Evolutionary conservation across 2,329 filamentous ascomycete genomes (phyloP), one percentile per base, ranked within the genome.

Genomic region (Fusarium drepaniforme): DNA sequence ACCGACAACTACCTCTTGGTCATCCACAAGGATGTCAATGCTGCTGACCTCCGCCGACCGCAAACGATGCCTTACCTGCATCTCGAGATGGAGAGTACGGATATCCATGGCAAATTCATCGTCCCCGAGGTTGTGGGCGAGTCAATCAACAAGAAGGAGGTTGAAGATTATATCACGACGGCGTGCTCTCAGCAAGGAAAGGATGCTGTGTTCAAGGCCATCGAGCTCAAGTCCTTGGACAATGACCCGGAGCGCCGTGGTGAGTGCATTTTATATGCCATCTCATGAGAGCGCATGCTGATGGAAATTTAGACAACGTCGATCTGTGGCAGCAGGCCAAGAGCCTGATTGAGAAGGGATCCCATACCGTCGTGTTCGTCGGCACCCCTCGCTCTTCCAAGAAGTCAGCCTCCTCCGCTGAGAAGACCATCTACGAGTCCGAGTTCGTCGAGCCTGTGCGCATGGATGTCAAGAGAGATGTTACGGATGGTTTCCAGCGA

Each of bases 1-100:
- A 95, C 93, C 23, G 88, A 91, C 61, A 89, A 89, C 77, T 98
- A 98, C 84, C 85, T 97, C 67, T 82, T 98, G 75, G 89, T 97
- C 71, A 90, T 91, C 35, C 95, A 98, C 81, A 92, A 93, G 13
- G 93, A 93, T 75, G 88, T 95, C 67, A 91, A 92, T 76, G 89
- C 91, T 49, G 86, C 87, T 72, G 94, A 97, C 82, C 91, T 96
- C 78, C 84, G 85, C 75, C 84, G 85, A 68, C 79, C 77, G 81
- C 84, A 83, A 80, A 76, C 90, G 86, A 80, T 89, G 86, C 84
- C 88, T 85, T 85, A 88, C 82, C 85, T 91, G 46, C 86, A 85
- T 79, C 78, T 81, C 37, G 83, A 86, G 18, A 81, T 85, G 23
- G 75, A 82, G 18, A 79, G 81, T 67, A 56, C 78, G 40, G 76